A percentile compares a stretch with the other conserved stretches of the same genome.
Evolutionary conservation across 768 basidiomycete species (phyloP).

Genomic region (Cyclocybe cylindracea): DNA sequence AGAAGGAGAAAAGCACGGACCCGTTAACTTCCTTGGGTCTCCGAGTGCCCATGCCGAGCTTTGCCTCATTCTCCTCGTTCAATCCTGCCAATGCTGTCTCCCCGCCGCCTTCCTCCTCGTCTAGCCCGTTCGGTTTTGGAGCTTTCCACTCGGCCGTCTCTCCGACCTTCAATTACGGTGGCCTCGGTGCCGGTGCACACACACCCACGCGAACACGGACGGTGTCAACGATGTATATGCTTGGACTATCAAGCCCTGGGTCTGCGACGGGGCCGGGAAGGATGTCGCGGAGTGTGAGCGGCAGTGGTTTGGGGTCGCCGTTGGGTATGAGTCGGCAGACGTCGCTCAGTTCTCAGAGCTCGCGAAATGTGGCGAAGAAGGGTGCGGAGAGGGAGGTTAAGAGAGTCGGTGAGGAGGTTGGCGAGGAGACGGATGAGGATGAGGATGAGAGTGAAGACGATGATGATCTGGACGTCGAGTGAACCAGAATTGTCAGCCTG

Average conservation of each 20-base stretch:
- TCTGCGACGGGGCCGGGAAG: conserved; percentile 16
- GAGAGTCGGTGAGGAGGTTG: conserved; percentile 2
- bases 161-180: conserved; percentile 13
- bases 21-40: conserved; percentile 50
- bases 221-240: conserved; percentile 63
- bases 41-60: conserved; percentile 60
- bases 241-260: conserved; percentile 50
- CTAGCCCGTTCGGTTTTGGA: neutral
- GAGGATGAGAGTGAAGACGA: conserved; percentile 20
- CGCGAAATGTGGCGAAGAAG: neutral
- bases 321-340: conserved; percentile 6
- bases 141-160: conserved; percentile 11
- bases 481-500: neutral
- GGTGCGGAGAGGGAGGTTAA: neutral
- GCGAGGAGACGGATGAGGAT: conserved; percentile 8
- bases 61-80: conserved; percentile 10
- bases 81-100: conserved; percentile 4
- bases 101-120: conserved; percentile 2
- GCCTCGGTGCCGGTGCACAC: conserved; percentile 4
- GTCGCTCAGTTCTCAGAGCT: neutral
- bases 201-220: conserved; percentile 42
- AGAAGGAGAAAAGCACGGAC: conserved; percentile 26
- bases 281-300: conserved; percentile 23
- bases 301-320: neutral
- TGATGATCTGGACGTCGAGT: conserved; percentile 26